phyloP scores from a whole-genome alignment of 2,329 filamentous ascomycete genomes.

The Beauveria bassiana region DNA sequence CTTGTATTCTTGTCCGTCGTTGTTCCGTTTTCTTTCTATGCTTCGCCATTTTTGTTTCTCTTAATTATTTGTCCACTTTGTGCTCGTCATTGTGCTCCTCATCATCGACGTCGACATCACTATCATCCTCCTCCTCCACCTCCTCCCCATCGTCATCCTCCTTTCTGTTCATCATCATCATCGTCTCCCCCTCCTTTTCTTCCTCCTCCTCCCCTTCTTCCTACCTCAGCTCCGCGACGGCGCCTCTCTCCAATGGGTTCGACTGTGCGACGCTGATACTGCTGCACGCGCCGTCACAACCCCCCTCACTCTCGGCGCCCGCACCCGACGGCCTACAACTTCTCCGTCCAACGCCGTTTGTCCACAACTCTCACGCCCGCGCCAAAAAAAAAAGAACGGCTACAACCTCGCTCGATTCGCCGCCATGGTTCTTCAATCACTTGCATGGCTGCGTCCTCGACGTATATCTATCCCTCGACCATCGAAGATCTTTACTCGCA shows the following conservation, averaged over 20 bases:
- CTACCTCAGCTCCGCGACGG: neutral
- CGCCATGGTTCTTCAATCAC: conserved; percentile 4
- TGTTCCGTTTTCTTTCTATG: neutral
- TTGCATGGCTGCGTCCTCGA: neutral
- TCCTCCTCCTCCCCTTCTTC: neutral
- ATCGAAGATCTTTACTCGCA: conserved; percentile 9
- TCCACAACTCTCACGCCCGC: neutral
- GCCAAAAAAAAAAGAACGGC: neutral
- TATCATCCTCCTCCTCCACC: too few relatives aligned
- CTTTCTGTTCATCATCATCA: too few relatives aligned
- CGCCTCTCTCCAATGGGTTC: conserved; percentile 3
- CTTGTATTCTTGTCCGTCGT: neutral
- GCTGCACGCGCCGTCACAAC: neutral
- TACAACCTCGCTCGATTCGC: neutral
- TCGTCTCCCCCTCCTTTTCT: too few relatives aligned
- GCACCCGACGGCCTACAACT: neutral
- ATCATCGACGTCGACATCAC: too few relatives aligned
- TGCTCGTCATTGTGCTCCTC: neutral
- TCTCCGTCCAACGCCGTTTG: too few relatives aligned
- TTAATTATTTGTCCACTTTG: too few relatives aligned
- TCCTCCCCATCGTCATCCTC: too few relatives aligned
- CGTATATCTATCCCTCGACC: conserved; percentile 7
- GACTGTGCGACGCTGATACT: conserved; percentile 2
- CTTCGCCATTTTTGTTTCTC: neutral
- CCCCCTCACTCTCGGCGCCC: neutral